Evolutionary conservation across 768 basidiomycete genomes (phyloP).

Genomic region (Pisolithus tinctorius): DNA sequence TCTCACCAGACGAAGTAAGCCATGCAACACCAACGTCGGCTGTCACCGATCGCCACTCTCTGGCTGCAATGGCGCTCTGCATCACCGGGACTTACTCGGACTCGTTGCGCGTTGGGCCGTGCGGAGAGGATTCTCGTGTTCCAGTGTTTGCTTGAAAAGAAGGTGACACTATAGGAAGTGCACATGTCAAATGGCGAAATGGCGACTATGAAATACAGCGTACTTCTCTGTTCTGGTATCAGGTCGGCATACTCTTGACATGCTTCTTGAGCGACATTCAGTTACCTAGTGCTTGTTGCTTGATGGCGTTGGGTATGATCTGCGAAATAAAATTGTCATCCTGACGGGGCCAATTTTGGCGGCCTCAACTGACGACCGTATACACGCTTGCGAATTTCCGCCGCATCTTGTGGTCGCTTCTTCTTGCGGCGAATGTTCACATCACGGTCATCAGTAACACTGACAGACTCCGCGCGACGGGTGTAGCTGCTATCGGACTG

Average conservation of each 20-base stretch:
- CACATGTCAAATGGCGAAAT: conserved; percentile 19
- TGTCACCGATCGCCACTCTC: conserved; percentile 88
- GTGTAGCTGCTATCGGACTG: conserved; percentile 54
- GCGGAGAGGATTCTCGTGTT: conserved; percentile 85
- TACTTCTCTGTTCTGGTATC: conserved; percentile 76
- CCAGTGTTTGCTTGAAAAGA: conserved; percentile 77
- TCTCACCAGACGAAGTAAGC: not conserved
- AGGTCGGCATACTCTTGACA: conserved; percentile 84
- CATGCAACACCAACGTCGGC: conserved; percentile 55
- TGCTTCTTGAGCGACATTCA: conserved; percentile 93
- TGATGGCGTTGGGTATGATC: conserved; percentile 90
- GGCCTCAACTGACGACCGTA: conserved; percentile 51
- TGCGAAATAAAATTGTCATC: conserved; percentile 96
- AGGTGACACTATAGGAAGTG: conserved; percentile 61
- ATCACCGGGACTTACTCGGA: conserved; percentile 89
- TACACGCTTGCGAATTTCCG: conserved; percentile 39
- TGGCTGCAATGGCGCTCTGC: conserved; percentile 89
- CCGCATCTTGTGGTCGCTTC: conserved; percentile 37
- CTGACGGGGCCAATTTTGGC: conserved; percentile 90
- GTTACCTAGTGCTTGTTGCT: conserved; percentile 70
- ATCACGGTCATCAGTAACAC: conserved; percentile 56
- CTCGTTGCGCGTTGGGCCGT: conserved; percentile 91
- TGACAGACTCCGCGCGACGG: conserved; percentile 61
- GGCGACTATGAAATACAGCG: conserved; percentile 16
- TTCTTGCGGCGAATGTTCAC: conserved; percentile 66